Base-by-base conservation (phyloP, 1,139 yeast genomes). In the Kurtzmaniella quercitrusa region DNA sequence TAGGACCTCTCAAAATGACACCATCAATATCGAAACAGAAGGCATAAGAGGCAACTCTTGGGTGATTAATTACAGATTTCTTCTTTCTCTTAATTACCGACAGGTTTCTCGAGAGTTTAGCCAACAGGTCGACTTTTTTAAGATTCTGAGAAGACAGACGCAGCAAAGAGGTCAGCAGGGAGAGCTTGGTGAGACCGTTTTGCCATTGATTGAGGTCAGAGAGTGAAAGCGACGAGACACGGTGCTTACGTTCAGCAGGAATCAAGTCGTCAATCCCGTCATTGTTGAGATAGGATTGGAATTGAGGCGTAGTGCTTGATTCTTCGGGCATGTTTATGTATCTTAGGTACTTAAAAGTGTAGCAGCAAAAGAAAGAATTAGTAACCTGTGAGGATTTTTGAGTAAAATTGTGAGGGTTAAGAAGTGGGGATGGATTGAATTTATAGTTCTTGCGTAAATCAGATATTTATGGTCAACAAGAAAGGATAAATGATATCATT, bases 1-100 rank as follows among this genome's bases (percentile, higher is more conserved):
- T 78, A 2, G 93, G 89, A 14, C 94, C 94, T 48, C 86, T 71
- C 50, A 85, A 80, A 39, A 86, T 76, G 36, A 86, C 95, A 38
- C 95, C 95, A 57, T 86, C 95, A 44, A 86, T 87, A 65, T 86
- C 95, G 57, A 86, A 87, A 40, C 94, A 89, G 66, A 86, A 86
- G 1, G 95, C 94, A 58, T 85, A 86, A 11, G 88, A 81, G 3
- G 93, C 93, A 40, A 85, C 82, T 59, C 89, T 71, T 36, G 66
- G 76, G 57, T 84, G 89, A 57, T 82, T 86, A 52, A 83, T 72
- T 16, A 79, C 74, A 2, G 63, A 49, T 54, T 70, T 78, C 65
- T 73, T 77, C 55, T 71, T 71, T 43, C 80, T 65, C 44, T 68
- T 68, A 44, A 77, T 73, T 38, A 75, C 63, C 33, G 81, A 75